phyloP scores from a whole-genome alignment of 495 filamentous ascomycete genomes.

The Hypoxylon intermedium region DNA sequence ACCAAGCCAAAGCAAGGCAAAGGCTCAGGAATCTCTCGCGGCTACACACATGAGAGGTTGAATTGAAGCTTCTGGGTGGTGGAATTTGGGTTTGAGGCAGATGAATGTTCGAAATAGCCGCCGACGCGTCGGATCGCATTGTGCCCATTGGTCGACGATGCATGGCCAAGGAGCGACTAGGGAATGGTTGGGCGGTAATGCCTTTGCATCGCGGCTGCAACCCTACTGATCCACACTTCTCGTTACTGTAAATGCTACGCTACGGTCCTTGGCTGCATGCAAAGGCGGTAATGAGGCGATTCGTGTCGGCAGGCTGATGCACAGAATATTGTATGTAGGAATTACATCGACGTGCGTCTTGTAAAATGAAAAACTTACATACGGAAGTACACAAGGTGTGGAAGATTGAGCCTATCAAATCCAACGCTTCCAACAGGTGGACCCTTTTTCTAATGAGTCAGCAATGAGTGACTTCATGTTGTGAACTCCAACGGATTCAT shows the following conservation, averaged over 20 bases:
- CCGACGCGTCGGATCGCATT: constrained; percentile 25
- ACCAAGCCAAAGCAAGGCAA: constrained; percentile 21
- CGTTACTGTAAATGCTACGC: constrained; percentile 21
- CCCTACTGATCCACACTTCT: constrained; percentile 32
- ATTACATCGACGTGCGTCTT: not conserved
- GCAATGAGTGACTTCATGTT: no score
- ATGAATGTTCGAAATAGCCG: constrained; percentile 42
- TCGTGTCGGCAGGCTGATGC: constrained; percentile 9
- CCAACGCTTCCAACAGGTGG: no score
- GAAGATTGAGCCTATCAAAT: no score
- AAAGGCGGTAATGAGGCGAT: not conserved
- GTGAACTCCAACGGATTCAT: no score
- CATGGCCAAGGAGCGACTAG: constrained; percentile 15
- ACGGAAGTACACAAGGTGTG: no score
- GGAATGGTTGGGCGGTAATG: constrained; percentile 39
- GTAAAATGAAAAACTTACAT: not conserved
- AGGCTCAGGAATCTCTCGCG: constrained; percentile 32
- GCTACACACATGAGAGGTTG: constrained; percentile 32
- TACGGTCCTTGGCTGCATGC: not conserved
- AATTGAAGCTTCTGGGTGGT: constrained; percentile 38
- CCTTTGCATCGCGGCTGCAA: constrained; percentile 40
- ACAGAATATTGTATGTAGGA: not conserved
- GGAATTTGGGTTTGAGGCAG: constrained; percentile 35
- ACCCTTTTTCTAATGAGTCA: no score
- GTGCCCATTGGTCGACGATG: constrained; percentile 20